Conservation (phyloP, 1,139 yeast species). For the Hyphopichia burtonii region DNA sequence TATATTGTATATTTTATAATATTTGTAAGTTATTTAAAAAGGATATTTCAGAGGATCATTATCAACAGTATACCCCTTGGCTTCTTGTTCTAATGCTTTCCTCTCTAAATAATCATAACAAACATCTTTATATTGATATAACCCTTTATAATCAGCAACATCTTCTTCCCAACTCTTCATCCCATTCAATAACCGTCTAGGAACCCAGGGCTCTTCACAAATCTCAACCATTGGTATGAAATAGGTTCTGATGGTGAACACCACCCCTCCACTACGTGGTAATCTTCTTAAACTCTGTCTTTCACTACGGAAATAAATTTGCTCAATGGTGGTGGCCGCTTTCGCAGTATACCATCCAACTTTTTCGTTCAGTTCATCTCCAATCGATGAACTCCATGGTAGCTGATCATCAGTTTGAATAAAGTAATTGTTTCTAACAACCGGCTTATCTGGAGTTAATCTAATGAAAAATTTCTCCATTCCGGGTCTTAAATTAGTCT, state of each 20-base stretch:
- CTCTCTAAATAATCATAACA: conserved; percentile 54
- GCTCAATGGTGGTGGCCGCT: conserved; percentile 43
- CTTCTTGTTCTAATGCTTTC: conserved; percentile 52
- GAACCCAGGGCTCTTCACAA: conserved; percentile 58
- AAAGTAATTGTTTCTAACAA: conserved; percentile 65
- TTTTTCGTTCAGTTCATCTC: conserved; percentile 48
- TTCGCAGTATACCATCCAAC: conserved; percentile 63
- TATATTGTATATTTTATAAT: background rate
- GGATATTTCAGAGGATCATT: conserved; percentile 45
- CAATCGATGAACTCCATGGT: conserved; percentile 66
- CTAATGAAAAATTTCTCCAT: conserved; percentile 66
- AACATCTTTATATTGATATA: conserved; percentile 50
- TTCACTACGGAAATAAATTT: conserved; percentile 60
- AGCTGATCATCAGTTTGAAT: conserved; percentile 61
- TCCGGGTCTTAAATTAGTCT: conserved; percentile 54
- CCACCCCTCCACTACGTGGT: conserved; percentile 58
- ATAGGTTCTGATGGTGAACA: conserved; percentile 64
- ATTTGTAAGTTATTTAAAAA: conserved; percentile 17
- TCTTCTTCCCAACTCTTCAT: conserved; percentile 58
- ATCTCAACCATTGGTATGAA: conserved; percentile 54
- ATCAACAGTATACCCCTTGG: conserved; percentile 38
- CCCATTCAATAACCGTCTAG: conserved; percentile 57
- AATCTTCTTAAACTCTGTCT: conserved; percentile 68
- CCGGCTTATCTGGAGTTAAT: conserved; percentile 54
- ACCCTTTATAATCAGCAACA: conserved; percentile 61